A percentile compares a stretch with the other conserved stretches of the same genome.
Evolutionary conservation across 768 basidiomycete genomes (phyloP).

Genomic region (Podaxis pistillaris): DNA sequence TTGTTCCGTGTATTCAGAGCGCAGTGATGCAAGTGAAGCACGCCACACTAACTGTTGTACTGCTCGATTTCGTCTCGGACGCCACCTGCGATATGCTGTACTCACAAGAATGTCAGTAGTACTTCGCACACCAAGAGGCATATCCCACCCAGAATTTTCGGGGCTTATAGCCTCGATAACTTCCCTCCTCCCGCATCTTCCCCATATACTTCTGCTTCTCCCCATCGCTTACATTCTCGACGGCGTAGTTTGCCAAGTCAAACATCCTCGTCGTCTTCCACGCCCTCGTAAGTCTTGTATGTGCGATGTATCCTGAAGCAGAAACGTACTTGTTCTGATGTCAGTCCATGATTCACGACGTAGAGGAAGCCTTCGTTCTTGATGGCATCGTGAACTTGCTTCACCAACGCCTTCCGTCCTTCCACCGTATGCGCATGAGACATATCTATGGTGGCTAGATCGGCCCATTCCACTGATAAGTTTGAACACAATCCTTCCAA

Average conservation of each 20-base stretch:
- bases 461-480: slow-evolving; percentile 32
- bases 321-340: slow-evolving; percentile 34
- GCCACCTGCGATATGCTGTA: slow-evolving; percentile 38
- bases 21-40: not conserved
- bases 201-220: slow-evolving; percentile 42
- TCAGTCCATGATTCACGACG: slow-evolving; percentile 47
- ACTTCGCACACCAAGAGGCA: not conserved
- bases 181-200: slow-evolving; percentile 40
- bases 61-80: slow-evolving; percentile 43
- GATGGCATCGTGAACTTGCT: slow-evolving; percentile 41
- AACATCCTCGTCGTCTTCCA: slow-evolving; percentile 36
- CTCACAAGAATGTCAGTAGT: not conserved
- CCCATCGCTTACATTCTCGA: slow-evolving; percentile 35
- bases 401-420: slow-evolving; percentile 33
- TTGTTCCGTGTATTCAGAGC: not conserved
- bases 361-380: slow-evolving; percentile 43
- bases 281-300: not conserved
- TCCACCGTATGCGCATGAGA: slow-evolving; percentile 35
- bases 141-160: slow-evolving; percentile 46
- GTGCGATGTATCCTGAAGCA: not conserved
- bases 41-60: slow-evolving; percentile 35
- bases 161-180: slow-evolving; percentile 54
- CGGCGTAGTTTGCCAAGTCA: slow-evolving; percentile 45
- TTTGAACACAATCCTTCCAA: not conserved
- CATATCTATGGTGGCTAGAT: slow-evolving; percentile 48